These are phyloP conservation scores for Fusarium chlamydosporum DNA, from an alignment of 2,329 filamentous ascomycete species.

Conservation along the genomic window DNA sequence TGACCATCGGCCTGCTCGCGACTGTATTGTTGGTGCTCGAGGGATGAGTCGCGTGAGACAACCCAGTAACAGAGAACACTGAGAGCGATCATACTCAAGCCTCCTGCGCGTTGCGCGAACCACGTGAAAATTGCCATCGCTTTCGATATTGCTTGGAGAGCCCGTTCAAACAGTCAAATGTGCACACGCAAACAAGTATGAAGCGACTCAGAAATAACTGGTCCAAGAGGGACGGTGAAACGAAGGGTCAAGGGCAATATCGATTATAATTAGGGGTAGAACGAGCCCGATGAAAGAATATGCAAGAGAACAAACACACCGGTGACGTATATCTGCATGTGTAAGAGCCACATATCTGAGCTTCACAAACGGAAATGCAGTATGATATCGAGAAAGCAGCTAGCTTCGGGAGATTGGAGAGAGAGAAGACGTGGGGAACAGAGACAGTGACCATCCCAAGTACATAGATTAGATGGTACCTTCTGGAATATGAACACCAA, in stretches of 20 bases:
- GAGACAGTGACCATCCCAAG: slow-evolving; percentile 10
- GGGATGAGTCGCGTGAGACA: slow-evolving; percentile 64
- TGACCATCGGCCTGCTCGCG: slow-evolving; percentile 58
- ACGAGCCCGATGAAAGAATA: slow-evolving; percentile 1
- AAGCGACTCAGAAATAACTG: slow-evolving; percentile 16
- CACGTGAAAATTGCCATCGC: slow-evolving; percentile 68
- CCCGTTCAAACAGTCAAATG: slow-evolving; percentile 2
- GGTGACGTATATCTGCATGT: slow-evolving; percentile 12
- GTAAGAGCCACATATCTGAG: slow-evolving; percentile 7
- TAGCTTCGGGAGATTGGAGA: slow-evolving; percentile 6
- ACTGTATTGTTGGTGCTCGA: slow-evolving; percentile 61
- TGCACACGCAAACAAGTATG: neutral
- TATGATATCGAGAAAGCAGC: neutral
- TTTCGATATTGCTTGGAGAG: neutral
- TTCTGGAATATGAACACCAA: slow-evolving; percentile 14
- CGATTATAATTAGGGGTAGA: neutral
- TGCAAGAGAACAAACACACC: slow-evolving; percentile 2
- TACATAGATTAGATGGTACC: slow-evolving; percentile 9
- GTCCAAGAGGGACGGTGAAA: neutral
- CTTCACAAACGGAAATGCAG: slow-evolving; percentile 5
- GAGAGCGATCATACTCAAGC: slow-evolving; percentile 67
- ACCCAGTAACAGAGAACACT: slow-evolving; percentile 68
- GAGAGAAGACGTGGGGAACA: slow-evolving; percentile 4
- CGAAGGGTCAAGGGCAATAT: neutral
- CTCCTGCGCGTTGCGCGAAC: slow-evolving; percentile 68